phyloP scores from a whole-genome alignment of 768 basidiomycete species.

The Tulasnella sp. region DNA sequence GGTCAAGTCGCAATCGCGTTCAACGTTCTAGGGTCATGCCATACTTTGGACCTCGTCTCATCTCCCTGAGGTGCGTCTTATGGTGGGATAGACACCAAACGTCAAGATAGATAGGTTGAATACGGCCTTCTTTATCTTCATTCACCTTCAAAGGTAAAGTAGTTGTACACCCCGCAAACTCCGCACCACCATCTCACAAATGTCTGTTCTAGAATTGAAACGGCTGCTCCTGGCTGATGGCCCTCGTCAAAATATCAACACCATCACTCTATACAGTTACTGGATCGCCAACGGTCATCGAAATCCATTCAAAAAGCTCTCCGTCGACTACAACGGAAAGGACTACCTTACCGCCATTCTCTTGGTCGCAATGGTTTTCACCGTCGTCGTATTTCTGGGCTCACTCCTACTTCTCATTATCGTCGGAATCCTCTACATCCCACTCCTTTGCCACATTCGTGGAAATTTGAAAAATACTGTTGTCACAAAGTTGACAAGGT shows the following conservation, averaged over 20 bases:
- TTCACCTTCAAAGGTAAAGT: constrained; percentile 93
- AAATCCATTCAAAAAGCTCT: constrained; percentile 51
- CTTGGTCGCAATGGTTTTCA: constrained; percentile 81
- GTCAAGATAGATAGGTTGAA: no score
- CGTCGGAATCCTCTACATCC: constrained; percentile 82
- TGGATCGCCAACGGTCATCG: constrained; percentile 43
- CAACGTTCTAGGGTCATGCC: no score
- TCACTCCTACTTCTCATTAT: constrained; percentile 68
- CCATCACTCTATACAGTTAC: constrained; percentile 89
- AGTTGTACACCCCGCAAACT: background rate
- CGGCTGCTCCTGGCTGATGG: constrained; percentile 83
- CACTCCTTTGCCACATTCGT: constrained; percentile 88
- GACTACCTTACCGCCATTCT: constrained; percentile 62
- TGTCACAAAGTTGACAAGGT: constrained; percentile 99
- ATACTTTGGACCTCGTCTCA: no score
- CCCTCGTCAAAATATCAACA: constrained; percentile 95
- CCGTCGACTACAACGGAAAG: constrained; percentile 69
- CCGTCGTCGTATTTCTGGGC: constrained; percentile 74
- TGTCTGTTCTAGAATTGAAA: constrained; percentile 53
- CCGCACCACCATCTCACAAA: background rate
- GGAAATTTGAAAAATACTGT: constrained; percentile 98
- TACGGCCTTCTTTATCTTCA: constrained; percentile 99
- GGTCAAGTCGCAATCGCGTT: constrained; percentile 60
- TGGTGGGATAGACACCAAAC: no score
- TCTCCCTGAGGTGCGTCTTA: no score